Percentiles rank a stretch among this genome's conserved stretches.
phyloP scores from a whole-genome alignment of 2,329 filamentous ascomycete species.

The Thielaviopsis ethacetica region DNA sequence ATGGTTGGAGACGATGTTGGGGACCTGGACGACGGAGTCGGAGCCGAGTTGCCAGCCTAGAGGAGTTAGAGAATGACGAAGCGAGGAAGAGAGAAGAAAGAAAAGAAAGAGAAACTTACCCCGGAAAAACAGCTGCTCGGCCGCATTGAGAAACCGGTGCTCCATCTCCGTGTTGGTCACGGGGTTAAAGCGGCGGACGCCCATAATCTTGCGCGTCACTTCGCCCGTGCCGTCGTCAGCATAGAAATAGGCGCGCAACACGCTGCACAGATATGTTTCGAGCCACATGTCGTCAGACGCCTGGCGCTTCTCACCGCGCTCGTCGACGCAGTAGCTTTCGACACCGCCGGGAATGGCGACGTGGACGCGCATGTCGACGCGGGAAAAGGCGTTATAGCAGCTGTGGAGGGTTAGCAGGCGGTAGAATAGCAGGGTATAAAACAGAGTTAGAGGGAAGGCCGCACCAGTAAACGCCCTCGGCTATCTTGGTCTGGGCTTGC shows the following conservation, averaged over 20 bases:
- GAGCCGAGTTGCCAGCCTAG: constrained; percentile 87
- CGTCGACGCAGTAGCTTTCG: constrained; percentile 94
- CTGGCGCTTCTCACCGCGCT: constrained; percentile 85
- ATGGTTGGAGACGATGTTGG: constrained; percentile 92
- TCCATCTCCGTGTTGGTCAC: constrained; percentile 97
- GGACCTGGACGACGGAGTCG: constrained; percentile 92
- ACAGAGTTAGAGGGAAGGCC: no score
- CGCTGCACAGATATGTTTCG: constrained; percentile 91
- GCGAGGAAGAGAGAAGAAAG: not conserved
- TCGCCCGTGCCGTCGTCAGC: constrained; percentile 91
- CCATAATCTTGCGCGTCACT: constrained; percentile 89
- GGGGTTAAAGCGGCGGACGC: constrained; percentile 92
- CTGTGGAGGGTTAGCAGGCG: constrained; percentile 17
- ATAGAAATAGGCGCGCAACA: constrained; percentile 87
- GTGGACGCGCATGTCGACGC: constrained; percentile 95
- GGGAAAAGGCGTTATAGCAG: constrained; percentile 98
- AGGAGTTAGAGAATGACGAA: constrained; percentile 12
- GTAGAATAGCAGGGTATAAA: not conserved
- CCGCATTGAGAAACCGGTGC: constrained; percentile 86
- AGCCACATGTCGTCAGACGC: constrained; percentile 91
- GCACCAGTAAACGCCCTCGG: constrained; percentile 87
- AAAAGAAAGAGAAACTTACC: constrained; percentile 33
- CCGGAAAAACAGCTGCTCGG: constrained; percentile 87
- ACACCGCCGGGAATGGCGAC: constrained; percentile 93
- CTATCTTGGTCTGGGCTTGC: constrained; percentile 56